Base-by-base conservation (phyloP, 371 early-diverging fungal species). In the Saksenaea oblongispora region DNA sequence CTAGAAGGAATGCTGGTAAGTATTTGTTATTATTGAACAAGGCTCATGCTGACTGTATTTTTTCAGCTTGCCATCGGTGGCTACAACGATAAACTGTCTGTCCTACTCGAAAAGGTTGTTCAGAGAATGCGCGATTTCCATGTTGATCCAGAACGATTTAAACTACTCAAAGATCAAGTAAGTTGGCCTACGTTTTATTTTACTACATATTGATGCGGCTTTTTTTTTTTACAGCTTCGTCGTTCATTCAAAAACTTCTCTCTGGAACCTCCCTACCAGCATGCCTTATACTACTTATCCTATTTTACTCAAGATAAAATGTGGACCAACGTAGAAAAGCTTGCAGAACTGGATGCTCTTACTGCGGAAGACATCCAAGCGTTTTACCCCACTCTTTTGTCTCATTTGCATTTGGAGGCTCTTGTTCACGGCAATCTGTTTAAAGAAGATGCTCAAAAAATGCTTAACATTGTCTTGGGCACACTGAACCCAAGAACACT, bases 321-420 rank as follows among this genome's bases (percentile, higher is more conserved):
- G 72, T 96, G 93, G 93, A 89, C 93, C 0, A 84, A 87, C 59
- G 87, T 88, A n/a, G 94, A 95, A 61, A 93, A 93, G 70, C 76
- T 93, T 2, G 51, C 63, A 35, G 81, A 77, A 58, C 63, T 83
- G 27, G 79, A 84, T 37, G 73, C 76, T 56, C 75, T 97, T 22
- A 90, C 87, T 0, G 73, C 85, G 9, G 83, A 85, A 34, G 91
- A 91, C 58, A 84, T 97, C 18, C 78, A 87, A 70, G 70, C 71
- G 10, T 95, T 94, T 64, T 85, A 87, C 64, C 89, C 90, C 11
- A 70, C 82, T 28, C 66, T 96, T 54, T 72, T 95, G 51, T 80
- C 78, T 17, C 82, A 89, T 41, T 67, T 92, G 55, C 86, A 90
- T 62, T 69, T 93, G 4, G 93, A 94, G 73, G 89, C 90, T 10